Evolutionary conservation across 1,284 basidiomycete genomes (phyloP), one percentile per base, ranked within the genome.

Genomic region (Pterula multifida): DNA sequence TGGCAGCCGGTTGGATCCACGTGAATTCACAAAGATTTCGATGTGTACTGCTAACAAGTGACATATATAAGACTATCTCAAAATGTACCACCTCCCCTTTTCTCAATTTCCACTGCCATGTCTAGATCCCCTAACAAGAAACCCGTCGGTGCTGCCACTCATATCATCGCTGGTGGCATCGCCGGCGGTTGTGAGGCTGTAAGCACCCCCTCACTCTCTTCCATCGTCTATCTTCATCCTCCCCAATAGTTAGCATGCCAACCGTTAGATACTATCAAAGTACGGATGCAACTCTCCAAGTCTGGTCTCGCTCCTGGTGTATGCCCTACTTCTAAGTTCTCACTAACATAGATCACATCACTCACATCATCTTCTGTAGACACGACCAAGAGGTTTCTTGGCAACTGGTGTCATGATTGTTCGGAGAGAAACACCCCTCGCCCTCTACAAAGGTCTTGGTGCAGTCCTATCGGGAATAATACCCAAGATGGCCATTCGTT

Each of bases 401-500:
- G 92, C 91, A 13, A 98, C 96, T 0, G 95, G 92, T 21, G 71
- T 78, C 17, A 82, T 88, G 66, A 99, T 99, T 56, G 81, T 93
- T 26, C 79, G 78, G 55, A 80, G 93, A 46, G 95, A 99, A 70
- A 95, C 93, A 3, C 90, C 91, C 0, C 78, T 98, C 17, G 96
- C 96, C 15, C 71, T 99, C 36, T 99, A 98, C 80, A 99, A 98
- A 67, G 96, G 94, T 61, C 80, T 99, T 39, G 95, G 95, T 36
- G 95, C 95, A n/a, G 95, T 99, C 32, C 73, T 96, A 21, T 88
- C 91, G 11, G 93, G 93, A 25, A 99, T 99, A 64, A 92, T 98
- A 1, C 96, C 96, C 3, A 99, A 99, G 73, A 99, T 99, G 96
- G 93, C 93, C 49, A 98, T 95, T 63, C 89, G 96, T 39, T 99